These are phyloP conservation scores for Xylariaceae sp. DNA, from an alignment of 2,329 filamentous ascomycete genomes.

Conservation along the genomic window DNA sequence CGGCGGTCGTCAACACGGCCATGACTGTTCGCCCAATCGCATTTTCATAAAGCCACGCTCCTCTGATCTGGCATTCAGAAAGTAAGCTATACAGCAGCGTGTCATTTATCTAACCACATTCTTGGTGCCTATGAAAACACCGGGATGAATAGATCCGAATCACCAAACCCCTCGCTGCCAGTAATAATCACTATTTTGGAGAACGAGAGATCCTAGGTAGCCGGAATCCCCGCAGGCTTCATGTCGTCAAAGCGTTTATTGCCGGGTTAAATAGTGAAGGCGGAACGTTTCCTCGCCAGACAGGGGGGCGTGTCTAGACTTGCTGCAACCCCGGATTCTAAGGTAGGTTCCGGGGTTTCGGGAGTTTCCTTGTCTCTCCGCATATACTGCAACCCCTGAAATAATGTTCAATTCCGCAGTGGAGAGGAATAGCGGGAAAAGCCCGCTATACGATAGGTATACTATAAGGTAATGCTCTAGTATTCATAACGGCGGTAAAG, in stretches of 20 bases:
- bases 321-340: neutral
- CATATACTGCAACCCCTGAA: too few relatives aligned
- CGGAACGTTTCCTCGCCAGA: too few relatives aligned
- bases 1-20: slow-evolving; percentile 4
- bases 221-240: slow-evolving; percentile 1
- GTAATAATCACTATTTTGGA: neutral
- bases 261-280: too few relatives aligned
- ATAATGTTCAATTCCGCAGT: too few relatives aligned
- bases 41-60: neutral
- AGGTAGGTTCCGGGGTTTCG: too few relatives aligned
- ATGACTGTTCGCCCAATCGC: slow-evolving; percentile 4
- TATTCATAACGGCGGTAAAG: too few relatives aligned
- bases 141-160: slow-evolving; percentile 15
- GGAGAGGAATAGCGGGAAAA: too few relatives aligned
- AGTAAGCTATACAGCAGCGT: neutral
- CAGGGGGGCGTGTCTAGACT: too few relatives aligned
- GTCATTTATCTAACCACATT: neutral
- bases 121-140: neutral
- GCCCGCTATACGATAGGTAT: too few relatives aligned
- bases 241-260: too few relatives aligned
- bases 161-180: neutral
- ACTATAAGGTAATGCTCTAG: too few relatives aligned
- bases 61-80: neutral
- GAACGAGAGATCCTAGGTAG: neutral
- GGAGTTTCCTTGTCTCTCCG: slow-evolving; percentile 5